Percentiles rank a stretch among this genome's conserved stretches.
phyloP scores from a whole-genome alignment of 352 stramenopile species.

The Plasmopara viticola region DNA sequence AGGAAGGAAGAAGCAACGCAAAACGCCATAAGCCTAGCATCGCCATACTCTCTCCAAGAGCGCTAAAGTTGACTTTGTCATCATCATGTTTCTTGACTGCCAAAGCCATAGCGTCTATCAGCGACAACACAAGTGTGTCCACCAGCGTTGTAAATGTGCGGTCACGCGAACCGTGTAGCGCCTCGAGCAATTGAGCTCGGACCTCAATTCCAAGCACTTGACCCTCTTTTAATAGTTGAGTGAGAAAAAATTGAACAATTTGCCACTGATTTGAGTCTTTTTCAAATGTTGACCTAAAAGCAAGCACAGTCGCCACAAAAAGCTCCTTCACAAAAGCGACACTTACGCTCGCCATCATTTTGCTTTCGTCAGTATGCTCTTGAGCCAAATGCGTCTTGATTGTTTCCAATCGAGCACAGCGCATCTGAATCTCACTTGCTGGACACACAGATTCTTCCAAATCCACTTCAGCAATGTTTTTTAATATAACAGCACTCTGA shows the following conservation, averaged over 20 bases:
- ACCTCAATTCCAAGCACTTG: slow-evolving; percentile 14
- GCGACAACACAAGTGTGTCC: slow-evolving; percentile 35
- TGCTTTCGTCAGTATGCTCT: slow-evolving; percentile 12
- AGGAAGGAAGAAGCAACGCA: slow-evolving; percentile 88
- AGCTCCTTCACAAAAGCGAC: slow-evolving; percentile 36
- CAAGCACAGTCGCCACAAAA: slow-evolving; percentile 44
- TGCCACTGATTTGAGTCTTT: slow-evolving; percentile 21
- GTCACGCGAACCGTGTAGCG: slow-evolving; percentile 34
- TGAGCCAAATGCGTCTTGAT: slow-evolving; percentile 44
- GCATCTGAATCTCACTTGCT: slow-evolving; percentile 49
- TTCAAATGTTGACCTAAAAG: slow-evolving; percentile 44
- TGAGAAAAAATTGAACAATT: slow-evolving; percentile 17
- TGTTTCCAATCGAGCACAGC: slow-evolving; percentile 36
- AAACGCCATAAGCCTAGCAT: slow-evolving; percentile 92
- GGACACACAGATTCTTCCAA: slow-evolving; percentile 50
- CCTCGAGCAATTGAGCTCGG: slow-evolving; percentile 22
- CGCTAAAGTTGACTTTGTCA: background rate
- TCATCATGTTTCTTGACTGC: slow-evolving; percentile 2
- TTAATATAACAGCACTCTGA: slow-evolving; percentile 46
- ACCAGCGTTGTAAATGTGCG: slow-evolving; percentile 25
- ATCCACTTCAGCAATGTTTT: slow-evolving; percentile 53
- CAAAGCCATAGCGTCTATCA: slow-evolving; percentile 24
- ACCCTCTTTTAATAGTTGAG: slow-evolving; percentile 14
- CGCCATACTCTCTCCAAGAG: slow-evolving; percentile 75
- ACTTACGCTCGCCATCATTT: slow-evolving; percentile 18